Conservation (phyloP, 208 protist species). For the Naegleria fowleri region DNA sequence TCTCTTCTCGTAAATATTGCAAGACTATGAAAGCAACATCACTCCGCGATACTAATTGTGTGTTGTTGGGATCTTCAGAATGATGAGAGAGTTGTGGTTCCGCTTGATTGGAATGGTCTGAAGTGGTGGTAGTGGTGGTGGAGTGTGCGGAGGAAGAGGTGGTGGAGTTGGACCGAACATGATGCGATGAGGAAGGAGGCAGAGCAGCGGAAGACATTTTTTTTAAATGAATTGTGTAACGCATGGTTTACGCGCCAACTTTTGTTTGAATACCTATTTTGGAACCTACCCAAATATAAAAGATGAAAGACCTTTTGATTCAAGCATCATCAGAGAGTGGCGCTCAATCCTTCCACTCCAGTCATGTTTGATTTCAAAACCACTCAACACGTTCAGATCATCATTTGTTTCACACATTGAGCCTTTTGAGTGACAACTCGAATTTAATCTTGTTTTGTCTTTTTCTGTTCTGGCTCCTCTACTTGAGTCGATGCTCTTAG, state of each 20-base stretch:
- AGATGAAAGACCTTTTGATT: no score
- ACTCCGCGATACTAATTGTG: background rate
- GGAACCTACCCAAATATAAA: no score
- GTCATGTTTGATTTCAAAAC: no score
- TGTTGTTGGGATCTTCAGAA: background rate
- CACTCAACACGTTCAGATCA: no score
- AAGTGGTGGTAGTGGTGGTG: no score
- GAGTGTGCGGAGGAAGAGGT: background rate
- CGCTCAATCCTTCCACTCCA: no score
- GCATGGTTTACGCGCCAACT: background rate
- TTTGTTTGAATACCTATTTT: background rate
- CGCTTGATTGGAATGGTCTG: background rate
- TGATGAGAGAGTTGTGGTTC: background rate
- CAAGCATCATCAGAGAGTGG: no score
- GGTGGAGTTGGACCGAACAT: no score
- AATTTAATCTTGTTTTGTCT: background rate
- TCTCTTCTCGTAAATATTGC: background rate
- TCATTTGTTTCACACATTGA: no score
- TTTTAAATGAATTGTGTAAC: background rate
- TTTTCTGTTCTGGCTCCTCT: background rate
- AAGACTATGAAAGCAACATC: background rate
- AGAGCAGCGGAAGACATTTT: background rate
- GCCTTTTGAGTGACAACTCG: no score
- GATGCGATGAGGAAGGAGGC: background rate
- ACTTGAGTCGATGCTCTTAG: slow-evolving; percentile 34